These are phyloP conservation scores for Leucocoprinus sp. DNA, from an alignment of 768 basidiomycete species.

Conservation along the genomic window DNA sequence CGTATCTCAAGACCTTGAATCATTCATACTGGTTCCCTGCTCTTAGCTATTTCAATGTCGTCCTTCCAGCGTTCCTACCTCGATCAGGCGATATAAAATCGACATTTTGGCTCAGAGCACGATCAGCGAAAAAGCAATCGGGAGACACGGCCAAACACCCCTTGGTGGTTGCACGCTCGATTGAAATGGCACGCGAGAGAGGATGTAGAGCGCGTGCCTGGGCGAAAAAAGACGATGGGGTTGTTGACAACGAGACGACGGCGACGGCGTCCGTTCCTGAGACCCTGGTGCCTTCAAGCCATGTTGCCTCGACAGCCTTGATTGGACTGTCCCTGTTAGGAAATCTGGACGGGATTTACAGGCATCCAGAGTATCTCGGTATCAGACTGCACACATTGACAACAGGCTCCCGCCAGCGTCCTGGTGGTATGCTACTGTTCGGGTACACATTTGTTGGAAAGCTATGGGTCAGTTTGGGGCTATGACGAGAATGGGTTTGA, in stretches of 20 bases:
- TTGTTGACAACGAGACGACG: too few species aligned
- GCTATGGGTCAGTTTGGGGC: constrained; percentile 72
- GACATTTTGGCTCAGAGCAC: constrained; percentile 72
- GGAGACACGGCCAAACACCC: constrained; percentile 52
- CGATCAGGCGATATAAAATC: constrained; percentile 26
- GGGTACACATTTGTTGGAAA: constrained; percentile 69
- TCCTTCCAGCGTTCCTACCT: constrained; percentile 71
- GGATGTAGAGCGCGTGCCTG: constrained; percentile 52
- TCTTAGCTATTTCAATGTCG: constrained; percentile 77
- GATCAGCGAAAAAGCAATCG: constrained; percentile 61
- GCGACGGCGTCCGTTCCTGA: constrained; percentile 17
- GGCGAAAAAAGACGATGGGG: constrained; percentile 75
- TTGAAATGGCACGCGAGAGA: constrained; percentile 58
- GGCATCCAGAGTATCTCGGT: constrained; percentile 50
- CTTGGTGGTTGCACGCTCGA: constrained; percentile 52
- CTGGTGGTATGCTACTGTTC: constrained; percentile 75
- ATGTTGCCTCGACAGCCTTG: constrained; percentile 51
- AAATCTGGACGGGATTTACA: constrained; percentile 76
- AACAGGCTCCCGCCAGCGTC: constrained; percentile 76
- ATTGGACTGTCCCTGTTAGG: constrained; percentile 80
- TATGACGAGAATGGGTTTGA: constrained; percentile 77
- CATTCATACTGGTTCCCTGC: constrained; percentile 77
- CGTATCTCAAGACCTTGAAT: constrained; percentile 39
- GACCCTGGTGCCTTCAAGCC: constrained; percentile 12
- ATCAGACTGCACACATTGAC: constrained; percentile 66